phyloP scores from a whole-genome alignment of 768 basidiomycete species.

The Stropharia rugosoannulata region DNA sequence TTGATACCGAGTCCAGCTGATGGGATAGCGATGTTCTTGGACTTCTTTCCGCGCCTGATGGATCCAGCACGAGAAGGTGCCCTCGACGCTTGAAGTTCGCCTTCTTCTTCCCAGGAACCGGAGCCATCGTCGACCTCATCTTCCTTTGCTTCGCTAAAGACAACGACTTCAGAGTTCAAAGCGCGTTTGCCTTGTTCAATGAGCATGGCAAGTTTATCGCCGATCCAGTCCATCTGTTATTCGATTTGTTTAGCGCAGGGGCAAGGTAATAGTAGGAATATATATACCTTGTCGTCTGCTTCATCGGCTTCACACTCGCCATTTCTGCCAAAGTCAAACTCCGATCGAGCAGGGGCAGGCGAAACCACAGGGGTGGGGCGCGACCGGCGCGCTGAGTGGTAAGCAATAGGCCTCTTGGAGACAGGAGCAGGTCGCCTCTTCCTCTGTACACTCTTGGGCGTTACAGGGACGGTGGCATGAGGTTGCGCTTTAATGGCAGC shows the following conservation, averaged over 20 bases:
- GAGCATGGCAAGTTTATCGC: slow-evolving; percentile 61
- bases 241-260: not conserved
- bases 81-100: slow-evolving; percentile 21
- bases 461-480: not conserved
- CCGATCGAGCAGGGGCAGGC: slow-evolving; percentile 22
- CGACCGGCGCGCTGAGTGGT: not conserved
- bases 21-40: slow-evolving; percentile 21
- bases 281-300: slow-evolving; percentile 39
- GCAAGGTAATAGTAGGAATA: not conserved
- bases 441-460: slow-evolving; percentile 2
- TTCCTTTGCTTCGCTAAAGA: slow-evolving; percentile 71
- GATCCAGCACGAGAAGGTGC: slow-evolving; percentile 27
- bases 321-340: slow-evolving; percentile 40
- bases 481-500: not conserved
- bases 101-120: slow-evolving; percentile 75
- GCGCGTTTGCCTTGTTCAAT: slow-evolving; percentile 82
- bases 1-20: slow-evolving; percentile 23
- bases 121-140: slow-evolving; percentile 78
- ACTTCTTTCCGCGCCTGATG: slow-evolving; percentile 18
- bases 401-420: slow-evolving; percentile 11
- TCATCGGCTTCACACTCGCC: slow-evolving; percentile 23
- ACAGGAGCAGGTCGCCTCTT: not conserved
- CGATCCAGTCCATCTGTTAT: slow-evolving; percentile 82
- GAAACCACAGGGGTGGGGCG: not conserved
- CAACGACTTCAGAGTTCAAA: slow-evolving; percentile 73